These are phyloP conservation scores for Glomus cerebriforme DNA, from an alignment of 192 early-diverging fungal species.

Conservation along the genomic window DNA sequence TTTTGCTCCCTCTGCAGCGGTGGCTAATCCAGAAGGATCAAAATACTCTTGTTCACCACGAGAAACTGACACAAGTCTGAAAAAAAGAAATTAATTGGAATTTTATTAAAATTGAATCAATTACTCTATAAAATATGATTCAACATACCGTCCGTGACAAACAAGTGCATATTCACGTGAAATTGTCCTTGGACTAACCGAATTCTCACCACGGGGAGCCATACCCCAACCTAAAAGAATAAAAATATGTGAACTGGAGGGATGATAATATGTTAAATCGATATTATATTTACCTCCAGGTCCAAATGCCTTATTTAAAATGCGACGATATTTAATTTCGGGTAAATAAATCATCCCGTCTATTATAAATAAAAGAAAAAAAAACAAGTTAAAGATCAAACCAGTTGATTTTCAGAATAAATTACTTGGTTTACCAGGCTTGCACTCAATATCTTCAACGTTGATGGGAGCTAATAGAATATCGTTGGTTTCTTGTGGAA, in stretches of 20 bases:
- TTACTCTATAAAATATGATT: neutral
- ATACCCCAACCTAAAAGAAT: conserved; percentile 66
- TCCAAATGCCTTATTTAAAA: conserved; percentile 93
- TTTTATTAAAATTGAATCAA: neutral
- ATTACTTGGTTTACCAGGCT: neutral
- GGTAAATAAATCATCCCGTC: conserved; percentile 95
- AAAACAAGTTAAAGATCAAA: neutral
- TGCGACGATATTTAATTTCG: conserved; percentile 97
- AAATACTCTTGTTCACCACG: conserved; percentile 95
- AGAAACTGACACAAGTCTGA: conserved; percentile 78
- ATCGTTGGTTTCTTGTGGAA: conserved; percentile 67
- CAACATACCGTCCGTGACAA: conserved; percentile 72
- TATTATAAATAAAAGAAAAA: conserved; percentile 22
- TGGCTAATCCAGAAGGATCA: conserved; percentile 70
- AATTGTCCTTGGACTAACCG: conserved; percentile 71
- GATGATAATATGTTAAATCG: no score
- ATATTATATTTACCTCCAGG: conserved; percentile 66
- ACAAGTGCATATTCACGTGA: conserved; percentile 93
- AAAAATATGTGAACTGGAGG: neutral
- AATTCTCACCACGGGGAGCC: conserved; percentile 89
- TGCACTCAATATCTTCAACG: neutral
- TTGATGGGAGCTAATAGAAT: conserved; percentile 62
- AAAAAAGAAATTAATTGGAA: neutral
- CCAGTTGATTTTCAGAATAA: neutral
- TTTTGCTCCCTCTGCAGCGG: conserved; percentile 86